phyloP scores from a whole-genome alignment of 352 stramenopile species.

The Phytophthora cactorum region DNA sequence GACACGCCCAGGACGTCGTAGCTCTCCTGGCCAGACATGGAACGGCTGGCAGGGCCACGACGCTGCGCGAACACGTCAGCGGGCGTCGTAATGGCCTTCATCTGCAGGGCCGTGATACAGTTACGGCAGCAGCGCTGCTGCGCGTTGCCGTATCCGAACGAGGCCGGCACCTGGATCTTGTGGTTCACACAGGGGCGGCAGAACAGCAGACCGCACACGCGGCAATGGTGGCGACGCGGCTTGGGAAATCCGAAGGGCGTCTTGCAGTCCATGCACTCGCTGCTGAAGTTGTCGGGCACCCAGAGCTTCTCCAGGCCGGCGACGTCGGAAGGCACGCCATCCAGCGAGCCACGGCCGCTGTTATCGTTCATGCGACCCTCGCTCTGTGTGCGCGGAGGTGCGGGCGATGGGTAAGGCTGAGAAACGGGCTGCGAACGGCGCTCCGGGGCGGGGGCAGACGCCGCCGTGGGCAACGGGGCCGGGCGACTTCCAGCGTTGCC shows the following conservation, averaged over 20 bases:
- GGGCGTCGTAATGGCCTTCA: constrained; percentile 88
- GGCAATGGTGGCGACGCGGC: constrained; percentile 84
- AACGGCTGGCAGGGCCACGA: constrained; percentile 59
- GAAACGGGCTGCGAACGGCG: constrained; percentile 21
- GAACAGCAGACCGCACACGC: constrained; percentile 85
- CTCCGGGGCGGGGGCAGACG: constrained; percentile 32
- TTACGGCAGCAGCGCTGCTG: constrained; percentile 82
- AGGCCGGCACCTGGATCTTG: constrained; percentile 82
- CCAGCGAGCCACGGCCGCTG: constrained; percentile 54
- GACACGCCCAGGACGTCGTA: constrained; percentile 79
- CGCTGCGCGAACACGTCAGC: constrained; percentile 87
- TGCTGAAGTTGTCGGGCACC: constrained; percentile 89
- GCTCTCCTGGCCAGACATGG: constrained; percentile 40
- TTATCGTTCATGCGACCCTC: constrained; percentile 40
- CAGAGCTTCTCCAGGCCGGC: constrained; percentile 85
- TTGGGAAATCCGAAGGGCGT: constrained; percentile 83
- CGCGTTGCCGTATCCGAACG: constrained; percentile 82
- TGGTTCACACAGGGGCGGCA: constrained; percentile 83
- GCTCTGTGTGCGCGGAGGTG: constrained; percentile 30
- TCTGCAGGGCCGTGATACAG: constrained; percentile 84
- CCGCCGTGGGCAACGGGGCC: constrained; percentile 29
- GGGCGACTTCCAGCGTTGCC: constrained; percentile 25
- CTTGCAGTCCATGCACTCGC: constrained; percentile 90
- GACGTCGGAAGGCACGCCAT: constrained; percentile 59
- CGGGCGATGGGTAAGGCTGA: constrained; percentile 7